Percentiles rank a stretch among this genome's conserved stretches.
Evolutionary conservation across 805 yeast genomes (phyloP).

Genomic region (Zygosaccharomyces siamensis): DNA sequence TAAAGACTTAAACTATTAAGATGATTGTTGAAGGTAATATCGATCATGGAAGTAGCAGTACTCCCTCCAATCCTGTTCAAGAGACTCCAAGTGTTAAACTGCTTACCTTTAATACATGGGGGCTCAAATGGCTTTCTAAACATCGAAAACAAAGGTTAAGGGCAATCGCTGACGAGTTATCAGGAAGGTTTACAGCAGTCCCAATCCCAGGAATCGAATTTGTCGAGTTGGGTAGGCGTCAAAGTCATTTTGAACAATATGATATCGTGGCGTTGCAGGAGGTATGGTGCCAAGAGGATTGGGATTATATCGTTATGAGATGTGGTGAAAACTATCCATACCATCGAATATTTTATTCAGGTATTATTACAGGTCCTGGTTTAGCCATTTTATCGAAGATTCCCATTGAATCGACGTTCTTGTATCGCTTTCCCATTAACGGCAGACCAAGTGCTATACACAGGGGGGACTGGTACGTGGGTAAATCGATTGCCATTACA

Average conservation of each 20-base stretch:
- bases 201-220: slow-evolving; percentile 21
- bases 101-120: slow-evolving; percentile 82
- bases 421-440: slow-evolving; percentile 84
- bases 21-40: background rate
- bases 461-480: slow-evolving; percentile 97
- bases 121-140: slow-evolving; percentile 79
- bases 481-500: slow-evolving; percentile 80
- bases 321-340: slow-evolving; percentile 53
- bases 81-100: slow-evolving; percentile 37
- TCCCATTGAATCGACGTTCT: slow-evolving; percentile 74
- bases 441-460: slow-evolving; percentile 92
- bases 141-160: slow-evolving; percentile 55
- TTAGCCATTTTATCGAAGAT: slow-evolving; percentile 75
- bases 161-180: slow-evolving; percentile 69
- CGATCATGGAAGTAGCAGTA: background rate
- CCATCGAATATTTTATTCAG: slow-evolving; percentile 68
- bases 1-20: background rate
- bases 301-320: slow-evolving; percentile 52
- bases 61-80: background rate
- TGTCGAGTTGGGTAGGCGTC: slow-evolving; percentile 1
- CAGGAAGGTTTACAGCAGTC: slow-evolving; percentile 25
- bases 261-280: slow-evolving; percentile 94
- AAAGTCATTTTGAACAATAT: slow-evolving; percentile 35
- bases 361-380: slow-evolving; percentile 91
- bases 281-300: slow-evolving; percentile 84